A percentile compares a stretch with the other conserved stretches of the same genome.
Evolutionary conservation across 495 filamentous ascomycete species (phyloP).

Genomic region (Parachaetomium inaequale): DNA sequence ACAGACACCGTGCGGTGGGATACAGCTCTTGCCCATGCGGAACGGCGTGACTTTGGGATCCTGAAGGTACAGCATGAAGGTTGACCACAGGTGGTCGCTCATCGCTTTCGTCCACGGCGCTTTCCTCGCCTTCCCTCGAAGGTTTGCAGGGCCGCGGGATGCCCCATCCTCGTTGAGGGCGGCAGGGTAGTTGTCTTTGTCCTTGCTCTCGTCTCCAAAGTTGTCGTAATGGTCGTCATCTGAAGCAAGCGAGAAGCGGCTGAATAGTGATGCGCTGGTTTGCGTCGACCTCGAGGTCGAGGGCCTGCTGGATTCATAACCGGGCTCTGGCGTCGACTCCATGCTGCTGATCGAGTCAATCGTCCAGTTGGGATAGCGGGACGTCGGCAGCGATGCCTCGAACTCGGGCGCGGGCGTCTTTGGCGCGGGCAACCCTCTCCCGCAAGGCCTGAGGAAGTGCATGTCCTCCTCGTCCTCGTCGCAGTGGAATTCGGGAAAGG

Average conservation of each 20-base stretch:
- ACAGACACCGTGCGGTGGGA: conserved; percentile 87
- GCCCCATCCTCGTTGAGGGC: conserved; percentile 16
- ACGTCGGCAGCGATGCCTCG: conserved; percentile 31
- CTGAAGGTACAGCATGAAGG: conserved; percentile 80
- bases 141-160: conserved; percentile 12
- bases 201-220: conserved; percentile 37
- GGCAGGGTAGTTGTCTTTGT: conserved; percentile 26
- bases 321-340: conserved; percentile 46
- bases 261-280: conserved; percentile 48
- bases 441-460: conserved; percentile 29
- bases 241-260: conserved; percentile 45
- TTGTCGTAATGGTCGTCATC: conserved; percentile 46
- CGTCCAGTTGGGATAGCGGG: conserved; percentile 47
- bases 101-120: conserved; percentile 79
- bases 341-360: conserved; percentile 45
- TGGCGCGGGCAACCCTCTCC: conserved; percentile 40
- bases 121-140: conserved; percentile 37
- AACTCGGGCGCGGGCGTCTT: conserved; percentile 45
- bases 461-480: conserved; percentile 34
- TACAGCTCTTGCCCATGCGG: conserved; percentile 78
- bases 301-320: conserved; percentile 49
- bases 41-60: conserved; percentile 93
- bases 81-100: conserved; percentile 91
- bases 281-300: conserved; percentile 50
- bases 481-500: conserved; percentile 25